These are phyloP conservation scores for Dictyophora rubrovolvata DNA, from an alignment of 768 basidiomycete species.

Conservation along the genomic window DNA sequence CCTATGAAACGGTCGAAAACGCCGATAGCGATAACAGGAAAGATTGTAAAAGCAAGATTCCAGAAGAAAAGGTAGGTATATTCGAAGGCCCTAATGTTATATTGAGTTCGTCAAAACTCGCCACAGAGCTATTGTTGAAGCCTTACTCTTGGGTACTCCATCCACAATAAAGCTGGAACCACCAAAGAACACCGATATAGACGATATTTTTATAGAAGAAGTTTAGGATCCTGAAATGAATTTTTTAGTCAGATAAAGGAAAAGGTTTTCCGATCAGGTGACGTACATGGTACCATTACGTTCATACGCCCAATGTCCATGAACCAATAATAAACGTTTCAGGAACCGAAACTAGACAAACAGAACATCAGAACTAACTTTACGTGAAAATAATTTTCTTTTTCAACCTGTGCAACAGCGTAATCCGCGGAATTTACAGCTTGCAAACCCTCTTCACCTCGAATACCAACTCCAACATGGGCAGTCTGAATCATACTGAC, in stretches of 20 bases:
- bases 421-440: slow-evolving; percentile 99
- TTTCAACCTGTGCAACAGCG: slow-evolving; percentile 70
- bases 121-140: neutral
- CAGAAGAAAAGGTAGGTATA: slow-evolving; percentile 89
- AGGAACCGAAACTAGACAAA: slow-evolving; percentile 64
- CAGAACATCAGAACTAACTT: neutral
- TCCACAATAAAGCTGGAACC: slow-evolving; percentile 83
- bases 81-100: slow-evolving; percentile 86
- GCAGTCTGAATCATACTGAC: slow-evolving; percentile 99
- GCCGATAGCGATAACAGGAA: slow-evolving; percentile 85
- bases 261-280: slow-evolving; percentile 93
- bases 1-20: neutral
- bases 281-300: slow-evolving; percentile 94
- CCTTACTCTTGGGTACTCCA: neutral
- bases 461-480: slow-evolving; percentile 91
- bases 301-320: slow-evolving; percentile 96
- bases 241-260: neutral
- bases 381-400: neutral
- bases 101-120: slow-evolving; percentile 12
- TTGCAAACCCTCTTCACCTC: slow-evolving; percentile 93
- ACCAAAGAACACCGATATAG: slow-evolving; percentile 91
- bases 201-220: slow-evolving; percentile 57
- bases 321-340: slow-evolving; percentile 83
- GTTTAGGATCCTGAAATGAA: slow-evolving; percentile 10
- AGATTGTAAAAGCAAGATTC: slow-evolving; percentile 87